Base-by-base conservation (phyloP, 495 filamentous ascomycete species). In the Penicillium crystallinum region DNA sequence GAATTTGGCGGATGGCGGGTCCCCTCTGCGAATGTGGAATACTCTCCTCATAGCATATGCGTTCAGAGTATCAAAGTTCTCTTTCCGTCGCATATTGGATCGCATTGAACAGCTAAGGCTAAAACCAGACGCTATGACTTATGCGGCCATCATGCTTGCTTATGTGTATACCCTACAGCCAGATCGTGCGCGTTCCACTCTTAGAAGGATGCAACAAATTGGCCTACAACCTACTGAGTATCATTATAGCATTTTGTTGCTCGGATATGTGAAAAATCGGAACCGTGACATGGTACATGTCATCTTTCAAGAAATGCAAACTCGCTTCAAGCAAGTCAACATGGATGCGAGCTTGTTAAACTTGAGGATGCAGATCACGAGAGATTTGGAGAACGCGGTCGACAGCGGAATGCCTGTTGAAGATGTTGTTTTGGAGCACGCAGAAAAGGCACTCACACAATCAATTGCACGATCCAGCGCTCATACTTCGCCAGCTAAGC, bases 171-270 rank as follows among this genome's bases (percentile, higher is more conserved):
- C 78, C 46, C 70, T 77, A 6, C 80, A 84, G 59, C 75, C 87
- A 9, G 76, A 83, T 45, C 76, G 79, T 54, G 93, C 91, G 3
- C 74, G 80, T 23, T 72, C 73, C 38, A 82, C 93, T 34, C 71
- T 97, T 25, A 65, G 72, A 19, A 65, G 70, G 0, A 77, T 86
- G 18, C 75, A 91, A 58, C 76, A 71, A 17, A 73, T 75, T 6
- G 70, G 77, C 6, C 72, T 91, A 21, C 69, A 77, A 43, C 77
- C 81, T 3, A 85, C 80, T 0, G 74, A 80, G 11, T 75, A 86
- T 10, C 90, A 96, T 63, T 95, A 89, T 63, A 77, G 83, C n/a
- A 79, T 90, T 5, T 67, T 92, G 22, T 82, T 93, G 72, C 74
- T 78, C 22, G 88, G 83, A 3, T 88, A 80, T 55, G 61, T 86